Base-by-base conservation (phyloP, 805 yeast species). In the Candida ovalis region DNA sequence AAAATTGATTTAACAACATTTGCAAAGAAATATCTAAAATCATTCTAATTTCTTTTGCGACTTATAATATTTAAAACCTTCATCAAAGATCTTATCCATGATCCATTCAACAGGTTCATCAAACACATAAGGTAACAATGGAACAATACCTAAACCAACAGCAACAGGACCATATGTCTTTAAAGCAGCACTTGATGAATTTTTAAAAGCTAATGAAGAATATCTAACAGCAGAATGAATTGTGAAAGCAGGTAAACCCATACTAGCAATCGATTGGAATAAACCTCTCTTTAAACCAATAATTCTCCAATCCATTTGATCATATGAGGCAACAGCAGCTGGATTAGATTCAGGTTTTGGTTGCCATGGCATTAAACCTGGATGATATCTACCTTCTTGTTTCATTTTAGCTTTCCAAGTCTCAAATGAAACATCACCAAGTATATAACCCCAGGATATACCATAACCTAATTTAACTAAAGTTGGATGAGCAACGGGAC, bases 171-270 rank as follows among this genome's bases (percentile, higher is more conserved):
- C 91, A 64, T 78, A 86, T 0, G 81, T 71, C 57, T 77, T 78
- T 49, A 87, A 45, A 1, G 68, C 48, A 47, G 73, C 71, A 50
- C 72, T 74, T 42, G 71, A 68, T 44, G 76, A 64, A 61, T 82
- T 80, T 63, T 82, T 82, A 63, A 88, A 80, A 27, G 81, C 67
- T 19, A 69, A 47, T 2, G 88, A 82, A 1, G 89, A 80, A 61
- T 86, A 86, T 55, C 84, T 75, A 37, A 87, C 96, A 4, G 83
- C 71, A 2, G 86, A 75, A 63, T 87, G 96, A 57, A 87, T 87
- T 4, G 96, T 87, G 65, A 86, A 81, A 2, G 95, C 95, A 9
- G 96, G 96, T 38, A 87, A 72, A 15, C 88, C 92, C 94, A 87
- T 88, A 40, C 88, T 81, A 2, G 96, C 96, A 53, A 88, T 73